These are phyloP conservation scores for Circinella umbellata DNA, from an alignment of 371 early-diverging fungal species.

Conservation along the genomic window DNA sequence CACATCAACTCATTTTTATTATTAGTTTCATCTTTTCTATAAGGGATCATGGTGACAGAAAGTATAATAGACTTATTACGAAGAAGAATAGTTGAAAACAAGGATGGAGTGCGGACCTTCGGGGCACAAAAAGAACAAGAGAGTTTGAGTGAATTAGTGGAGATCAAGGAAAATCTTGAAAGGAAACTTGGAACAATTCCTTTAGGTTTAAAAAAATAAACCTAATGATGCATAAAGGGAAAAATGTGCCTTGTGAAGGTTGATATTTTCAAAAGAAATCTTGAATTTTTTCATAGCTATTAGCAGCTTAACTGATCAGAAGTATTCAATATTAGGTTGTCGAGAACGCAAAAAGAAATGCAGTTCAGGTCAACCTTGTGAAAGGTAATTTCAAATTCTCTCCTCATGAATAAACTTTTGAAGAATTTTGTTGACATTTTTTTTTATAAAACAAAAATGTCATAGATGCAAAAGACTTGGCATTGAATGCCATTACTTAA, in stretches of 20 bases:
- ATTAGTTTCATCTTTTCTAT: no score
- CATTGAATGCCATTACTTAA: conserved; percentile 21
- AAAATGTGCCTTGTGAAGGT: conserved; percentile 50
- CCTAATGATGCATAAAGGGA: conserved; percentile 28
- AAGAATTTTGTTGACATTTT: no score
- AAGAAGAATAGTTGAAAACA: no score
- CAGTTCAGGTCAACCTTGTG: conserved; percentile 44
- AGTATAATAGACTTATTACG: no score
- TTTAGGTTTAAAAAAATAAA: neutral
- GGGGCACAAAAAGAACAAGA: no score
- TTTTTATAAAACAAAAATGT: neutral
- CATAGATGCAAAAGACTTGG: conserved; percentile 21
- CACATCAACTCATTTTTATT: no score
- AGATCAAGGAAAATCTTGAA: no score
- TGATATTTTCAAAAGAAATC: neutral
- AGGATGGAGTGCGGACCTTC: no score
- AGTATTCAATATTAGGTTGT: conserved; percentile 29
- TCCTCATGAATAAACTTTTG: no score
- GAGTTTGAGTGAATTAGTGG: no score
- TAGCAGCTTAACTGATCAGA: neutral
- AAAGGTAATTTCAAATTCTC: conserved; percentile 29
- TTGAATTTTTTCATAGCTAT: neutral
- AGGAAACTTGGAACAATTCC: neutral
- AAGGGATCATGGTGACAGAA: no score
- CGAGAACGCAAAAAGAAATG: conserved; percentile 55